Conservation (phyloP, 352 stramenopile genomes). For the Phytophthora kernoviae region DNA sequence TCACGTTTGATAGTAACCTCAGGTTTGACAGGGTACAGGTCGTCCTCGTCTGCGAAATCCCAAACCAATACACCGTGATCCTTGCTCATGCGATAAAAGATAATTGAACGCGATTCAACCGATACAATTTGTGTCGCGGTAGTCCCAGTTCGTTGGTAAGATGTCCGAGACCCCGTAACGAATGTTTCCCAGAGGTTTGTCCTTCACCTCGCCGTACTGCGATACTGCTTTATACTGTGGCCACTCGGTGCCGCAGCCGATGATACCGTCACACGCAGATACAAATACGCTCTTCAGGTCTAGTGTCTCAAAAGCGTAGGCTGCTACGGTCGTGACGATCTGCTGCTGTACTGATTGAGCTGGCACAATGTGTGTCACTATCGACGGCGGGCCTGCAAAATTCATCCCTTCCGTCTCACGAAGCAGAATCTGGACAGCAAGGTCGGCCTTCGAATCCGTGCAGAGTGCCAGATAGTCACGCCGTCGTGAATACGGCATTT, state of each 20-base stretch:
- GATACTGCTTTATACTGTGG: conserved; percentile 44
- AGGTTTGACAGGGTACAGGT: conserved; percentile 30
- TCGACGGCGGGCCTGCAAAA: conserved; percentile 39
- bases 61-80: conserved; percentile 33
- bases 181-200: conserved; percentile 47
- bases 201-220: conserved; percentile 31
- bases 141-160: conserved; percentile 32
- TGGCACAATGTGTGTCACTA: conserved; percentile 37
- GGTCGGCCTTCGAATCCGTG: conserved; percentile 48
- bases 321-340: conserved; percentile 48
- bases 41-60: conserved; percentile 42
- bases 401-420: conserved; percentile 48
- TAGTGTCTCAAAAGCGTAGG: conserved; percentile 56
- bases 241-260: conserved; percentile 49
- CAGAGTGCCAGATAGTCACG: conserved; percentile 57
- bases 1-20: conserved; percentile 37
- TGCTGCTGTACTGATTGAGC: conserved; percentile 30
- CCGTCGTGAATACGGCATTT: conserved; percentile 33
- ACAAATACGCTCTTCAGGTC: conserved; percentile 52
- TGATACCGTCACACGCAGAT: conserved; percentile 44
- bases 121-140: conserved; percentile 6
- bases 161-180: conserved; percentile 46
- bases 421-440: conserved; percentile 56
- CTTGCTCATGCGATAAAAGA: conserved; percentile 32
- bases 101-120: conserved; percentile 31